Base-by-base conservation (phyloP, 352 stramenopile genomes). In the Phytophthora tentaculata region DNA sequence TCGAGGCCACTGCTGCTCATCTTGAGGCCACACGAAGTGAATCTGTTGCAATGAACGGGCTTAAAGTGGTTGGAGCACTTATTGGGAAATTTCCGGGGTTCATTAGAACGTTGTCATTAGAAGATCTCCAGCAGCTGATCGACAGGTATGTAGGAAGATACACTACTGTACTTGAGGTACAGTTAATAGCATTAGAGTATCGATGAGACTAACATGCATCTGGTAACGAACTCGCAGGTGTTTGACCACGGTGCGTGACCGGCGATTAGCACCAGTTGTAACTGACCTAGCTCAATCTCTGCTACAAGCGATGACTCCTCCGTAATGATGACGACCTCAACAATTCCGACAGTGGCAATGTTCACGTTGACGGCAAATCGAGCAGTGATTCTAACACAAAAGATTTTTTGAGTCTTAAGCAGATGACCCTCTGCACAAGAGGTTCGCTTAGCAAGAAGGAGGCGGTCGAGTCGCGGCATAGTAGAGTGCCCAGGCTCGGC, bases 401-500 rank as follows among this genome's bases (percentile, higher is more conserved):
- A 43, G 51, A 44, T 14, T 37, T 44, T 24, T n/a, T n/a, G n/a
- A n/a, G 28, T 8, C 28, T 32, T 32, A n/a, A n/a, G n/a, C n/a
- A n/a, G n/a, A n/a, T n/a, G n/a, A n/a, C n/a, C n/a, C n/a, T 52
- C 47, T 37, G 14, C 12, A 37, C 10, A 8, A 17, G 8, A 23
- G 12, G 20, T 29, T 50, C 9, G 2, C 20, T 57, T 77, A 77
- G 55, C 65, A 76, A 9, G 62, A 63, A 0, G 56, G 44, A n/a
- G 69, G 28, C 10, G 67, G 70, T 14, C 76, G 71, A 37, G 83
- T 88, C 22, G 75, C 74, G 7, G 81, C 74, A 58, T 81, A 77
- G 65, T 89, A 91, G 5, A 91, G 67, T 13, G 81, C 83, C 78
- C 80, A 91, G 16, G 83, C 80, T 10, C 83, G 83, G 53, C 78